Evolutionary conservation across 2,329 filamentous ascomycete species (phyloP).

Genomic region (Tolypocladium cylindrosporum): DNA sequence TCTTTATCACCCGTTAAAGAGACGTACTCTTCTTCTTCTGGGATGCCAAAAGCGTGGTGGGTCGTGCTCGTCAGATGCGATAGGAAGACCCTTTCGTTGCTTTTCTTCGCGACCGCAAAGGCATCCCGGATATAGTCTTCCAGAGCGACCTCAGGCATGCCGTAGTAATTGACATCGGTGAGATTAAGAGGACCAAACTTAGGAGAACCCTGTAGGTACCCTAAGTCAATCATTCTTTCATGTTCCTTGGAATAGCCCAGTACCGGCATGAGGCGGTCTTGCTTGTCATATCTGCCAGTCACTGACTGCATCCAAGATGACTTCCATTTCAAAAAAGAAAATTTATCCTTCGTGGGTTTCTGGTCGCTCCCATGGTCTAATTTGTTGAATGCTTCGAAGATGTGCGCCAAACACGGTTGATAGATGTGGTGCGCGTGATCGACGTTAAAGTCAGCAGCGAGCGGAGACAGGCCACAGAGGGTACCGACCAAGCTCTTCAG

Average conservation of each 20-base stretch:
- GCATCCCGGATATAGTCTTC: conserved; percentile 21
- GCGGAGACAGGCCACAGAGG: conserved; percentile 28
- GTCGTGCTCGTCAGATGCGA: conserved; percentile 23
- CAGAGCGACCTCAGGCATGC: conserved; percentile 19
- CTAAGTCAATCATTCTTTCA: conserved; percentile 13
- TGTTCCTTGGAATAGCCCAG: conserved; percentile 16
- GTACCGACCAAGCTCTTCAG: conserved; percentile 31
- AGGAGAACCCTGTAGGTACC: conserved; percentile 18
- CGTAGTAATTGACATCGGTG: conserved; percentile 22
- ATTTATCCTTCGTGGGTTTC: conserved; percentile 9
- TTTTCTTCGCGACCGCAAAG: conserved; percentile 16
- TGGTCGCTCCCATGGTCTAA: not conserved
- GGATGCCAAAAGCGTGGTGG: conserved; percentile 21
- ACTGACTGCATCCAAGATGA: conserved; percentile 21
- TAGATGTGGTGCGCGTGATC: conserved; percentile 31
- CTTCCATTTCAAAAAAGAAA: conserved; percentile 16
- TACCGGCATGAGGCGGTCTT: conserved; percentile 14
- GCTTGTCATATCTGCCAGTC: conserved; percentile 20
- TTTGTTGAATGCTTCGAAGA: conserved; percentile 19
- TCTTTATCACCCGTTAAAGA: conserved; percentile 14
- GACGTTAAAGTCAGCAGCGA: conserved; percentile 30
- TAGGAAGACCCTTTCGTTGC: conserved; percentile 20
- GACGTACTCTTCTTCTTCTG: conserved; percentile 14
- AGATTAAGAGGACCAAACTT: conserved; percentile 16
- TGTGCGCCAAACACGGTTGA: conserved; percentile 31